Evolutionary conservation across 176 grass and related monocot species (phyloP), one percentile per base, ranked within the genome.

Genomic region (Saccharum spontaneum): DNA sequence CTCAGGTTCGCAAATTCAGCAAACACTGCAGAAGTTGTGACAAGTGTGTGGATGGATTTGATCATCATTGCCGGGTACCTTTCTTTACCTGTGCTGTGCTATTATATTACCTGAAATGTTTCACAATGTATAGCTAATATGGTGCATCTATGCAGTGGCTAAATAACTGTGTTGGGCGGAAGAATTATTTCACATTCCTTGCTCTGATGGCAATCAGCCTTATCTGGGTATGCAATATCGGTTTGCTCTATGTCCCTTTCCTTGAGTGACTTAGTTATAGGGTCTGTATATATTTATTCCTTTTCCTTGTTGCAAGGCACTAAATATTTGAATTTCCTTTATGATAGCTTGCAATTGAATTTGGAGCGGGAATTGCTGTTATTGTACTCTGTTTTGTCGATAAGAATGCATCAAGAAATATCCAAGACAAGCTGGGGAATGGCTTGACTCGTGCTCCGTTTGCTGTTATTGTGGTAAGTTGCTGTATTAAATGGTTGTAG

Each of bases 1-100:
- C 77, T 30, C 89, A 99, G 97, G 97, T 97, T 57, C 76, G 82
- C 49, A 94, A 96, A 79, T 99, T 90, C 82, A 99, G 94, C 91
- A 99, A 99, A 79, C 97, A 99, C 79, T 99, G 97, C 77, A 92
- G 94, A 89, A 99, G 97, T 71, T 99, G 97, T 79, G 97, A 99
- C 67, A 99, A 99, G 85, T 99, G 97, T 86, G 97, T 99, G 59
- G 97, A 99, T 89, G 92, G 97, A 85, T 99, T 99, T 82, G 97
- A 99, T 75, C 97, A 99, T 85, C 97, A 99, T 84, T 99, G 97
- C 22, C 88, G 97, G 94, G 97, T 99, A 71, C 86, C 86, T 71
- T 78, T 83, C 72, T 87, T 71, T 44, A 30, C 37, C 78, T 84
- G 31, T 44, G 8, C 79, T 87, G 31, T 44, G 6, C 76, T 87